phyloP scores from a whole-genome alignment of 1,139 yeast genomes.

The Pichia norvegensis region DNA sequence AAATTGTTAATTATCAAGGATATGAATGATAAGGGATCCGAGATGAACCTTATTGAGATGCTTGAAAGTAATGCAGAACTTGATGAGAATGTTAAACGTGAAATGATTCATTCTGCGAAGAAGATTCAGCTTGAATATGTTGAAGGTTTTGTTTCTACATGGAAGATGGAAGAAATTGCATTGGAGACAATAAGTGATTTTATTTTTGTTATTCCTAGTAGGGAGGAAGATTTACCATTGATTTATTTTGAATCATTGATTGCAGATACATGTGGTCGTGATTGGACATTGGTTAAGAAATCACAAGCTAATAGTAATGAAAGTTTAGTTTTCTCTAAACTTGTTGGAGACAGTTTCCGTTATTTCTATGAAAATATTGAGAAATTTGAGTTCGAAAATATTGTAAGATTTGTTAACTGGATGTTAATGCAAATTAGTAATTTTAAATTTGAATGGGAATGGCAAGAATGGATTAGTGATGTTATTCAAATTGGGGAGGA shows the following conservation, averaged over 20 bases:
- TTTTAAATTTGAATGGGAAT: slow-evolving; percentile 94
- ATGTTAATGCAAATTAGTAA: slow-evolving; percentile 88
- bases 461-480: slow-evolving; percentile 81
- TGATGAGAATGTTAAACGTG: slow-evolving; percentile 23
- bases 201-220: slow-evolving; percentile 65
- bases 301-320: slow-evolving; percentile 31
- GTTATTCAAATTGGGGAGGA: slow-evolving; percentile 39
- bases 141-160: slow-evolving; percentile 51
- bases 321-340: slow-evolving; percentile 80
- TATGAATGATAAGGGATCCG: slow-evolving; percentile 28
- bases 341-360: slow-evolving; percentile 88
- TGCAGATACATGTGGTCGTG: slow-evolving; percentile 71
- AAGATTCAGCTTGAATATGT: slow-evolving; percentile 27
- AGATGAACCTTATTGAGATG: slow-evolving; percentile 24
- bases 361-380: slow-evolving; percentile 66
- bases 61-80: slow-evolving; percentile 32
- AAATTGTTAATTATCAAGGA: slow-evolving; percentile 38
- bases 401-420: slow-evolving; percentile 79
- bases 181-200: slow-evolving; percentile 75
- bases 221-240: slow-evolving; percentile 44
- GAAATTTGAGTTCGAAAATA: slow-evolving; percentile 66
- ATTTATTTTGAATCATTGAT: slow-evolving; percentile 84
- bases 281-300: slow-evolving; percentile 28
- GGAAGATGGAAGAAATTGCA: slow-evolving; percentile 88
- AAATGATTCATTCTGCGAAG: slow-evolving; percentile 29